Base-by-base conservation (phyloP, 2,329 filamentous ascomycete species). In the Coniochaeta hoffmannii region DNA sequence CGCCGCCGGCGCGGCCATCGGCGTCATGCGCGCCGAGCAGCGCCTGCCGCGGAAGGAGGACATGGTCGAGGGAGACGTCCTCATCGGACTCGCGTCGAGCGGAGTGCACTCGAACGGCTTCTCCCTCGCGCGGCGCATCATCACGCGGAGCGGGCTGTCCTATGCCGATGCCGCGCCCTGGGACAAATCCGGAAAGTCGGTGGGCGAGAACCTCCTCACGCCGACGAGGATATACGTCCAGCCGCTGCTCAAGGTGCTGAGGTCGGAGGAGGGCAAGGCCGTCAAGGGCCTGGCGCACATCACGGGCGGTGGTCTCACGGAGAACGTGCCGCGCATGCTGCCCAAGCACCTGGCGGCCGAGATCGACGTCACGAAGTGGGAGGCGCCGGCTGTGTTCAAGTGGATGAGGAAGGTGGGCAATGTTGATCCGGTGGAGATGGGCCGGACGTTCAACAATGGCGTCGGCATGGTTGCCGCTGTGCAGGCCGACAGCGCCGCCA, bases 21-120 rank as follows among this genome's bases (percentile, higher is more conserved):
- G 94, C 56, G 90, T 91, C 41, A 88, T 97, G 67, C 76, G 80
- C 34, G 73, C 81, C 32, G 81, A 80, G 5, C 77, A 81, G 52
- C 82, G 93, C 55, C 82, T 99, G 35, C 94, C 94, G 0, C 82
- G 87, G 62, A 87, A 82, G 60, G 77, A 82, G 10, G 78, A 79
- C 62, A 97, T 99, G 93, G 72, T 73, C 8, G 78, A 81, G 58
- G 94, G 93, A 30, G 93, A 99, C 67, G 77, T 96, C 3, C 81
- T 99, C 1, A 78, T 99, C 5, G 94, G 91, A 22, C 79, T 99
- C 11, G 86, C 82, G 11, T 97, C 91, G 24, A 89, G 83, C 56
- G 94, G 94, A 31, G 83, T 93, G 1, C 94, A 99, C 77, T 97
- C 92, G 32, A 99, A 99, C 72, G 94, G 94, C 51, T 99, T 96